Evolutionary conservation across 495 filamentous ascomycete genomes (phyloP), one percentile per base, ranked within the genome.

Genomic region (Pyrenula aspistea): DNA sequence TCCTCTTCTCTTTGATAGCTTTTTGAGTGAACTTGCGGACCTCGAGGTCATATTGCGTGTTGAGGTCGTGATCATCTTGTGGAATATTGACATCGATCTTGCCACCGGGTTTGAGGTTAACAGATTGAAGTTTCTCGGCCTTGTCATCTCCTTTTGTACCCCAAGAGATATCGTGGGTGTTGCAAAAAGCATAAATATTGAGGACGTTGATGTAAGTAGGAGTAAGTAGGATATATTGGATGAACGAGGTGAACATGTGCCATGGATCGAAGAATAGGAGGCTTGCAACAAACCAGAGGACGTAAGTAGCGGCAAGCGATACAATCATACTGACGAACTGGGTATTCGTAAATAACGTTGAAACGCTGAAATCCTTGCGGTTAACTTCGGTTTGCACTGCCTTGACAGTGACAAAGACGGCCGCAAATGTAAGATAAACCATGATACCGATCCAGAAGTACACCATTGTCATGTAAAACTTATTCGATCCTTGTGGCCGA

Each of bases 171-270:
- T 96, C 91, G 76, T 96, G 91, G 22, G 91, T 95, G 68, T 96
- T 96, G 69, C 91, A 96, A 77, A 96, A 96, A 60, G 91, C 91
- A 70, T 96, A 96, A 60, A 96, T 90, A 74, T 96, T 95, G 62
- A 96, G 83, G 55, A 95, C 89, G 69, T 95, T 95, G 76, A 94
- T 91, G 72, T 95, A 96, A 12, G 89, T 94, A 0, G 91, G 91
- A 0, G 91, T 95, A 53, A 99, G 80, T 42, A 97, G 82, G 57
- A 99, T 83, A 68, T 99, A 99, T 81, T 99, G 94, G 52, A 96
- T 73, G 71, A 96, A 91, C 31, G 81, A 88, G 24, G 93, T 98
- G 73, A 96, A 80, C 88, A 99, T 95, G 70, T 99, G 94, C 91
- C 91, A 99, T 1, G 94, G 94, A 67, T 99, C 94, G 70, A 99